Percentiles rank a stretch among this genome's conserved stretches.
Conservation (phyloP, 1,284 basidiomycete genomes). For the Earliella scabrosa region DNA sequence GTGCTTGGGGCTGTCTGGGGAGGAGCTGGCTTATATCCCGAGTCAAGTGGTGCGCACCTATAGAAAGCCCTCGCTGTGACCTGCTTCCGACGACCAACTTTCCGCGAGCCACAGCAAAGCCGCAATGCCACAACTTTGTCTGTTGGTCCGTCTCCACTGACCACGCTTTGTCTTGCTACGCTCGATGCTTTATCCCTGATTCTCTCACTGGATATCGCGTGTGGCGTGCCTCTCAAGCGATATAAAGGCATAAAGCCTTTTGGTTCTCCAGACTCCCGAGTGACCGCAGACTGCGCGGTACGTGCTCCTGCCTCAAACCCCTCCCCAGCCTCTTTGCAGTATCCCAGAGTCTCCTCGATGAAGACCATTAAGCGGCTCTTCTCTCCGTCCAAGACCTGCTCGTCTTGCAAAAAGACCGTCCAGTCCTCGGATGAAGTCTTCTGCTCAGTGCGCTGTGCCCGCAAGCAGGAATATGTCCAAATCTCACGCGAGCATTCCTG, state of each 20-base stretch:
- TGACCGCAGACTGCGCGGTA: not conserved
- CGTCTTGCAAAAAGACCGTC: conserved; percentile 1
- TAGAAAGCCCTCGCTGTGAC: too few species aligned
- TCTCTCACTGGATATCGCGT: not conserved
- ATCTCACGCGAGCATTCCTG: not conserved
- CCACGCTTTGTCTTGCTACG: not conserved
- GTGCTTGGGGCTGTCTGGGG: too few species aligned
- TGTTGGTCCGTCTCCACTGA: too few species aligned
- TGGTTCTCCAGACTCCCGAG: too few species aligned
- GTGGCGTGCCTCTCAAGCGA: not conserved
- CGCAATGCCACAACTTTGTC: not conserved
- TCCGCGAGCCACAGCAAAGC: too few species aligned
- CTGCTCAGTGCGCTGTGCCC: conserved; percentile 6
- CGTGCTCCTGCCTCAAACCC: not conserved
- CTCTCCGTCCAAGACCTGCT: conserved; percentile 1
- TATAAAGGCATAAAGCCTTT: conserved; percentile 1
- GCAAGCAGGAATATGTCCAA: not conserved
- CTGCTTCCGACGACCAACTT: too few species aligned
- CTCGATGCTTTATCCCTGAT: conserved; percentile 2
- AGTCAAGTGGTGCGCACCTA: too few species aligned
- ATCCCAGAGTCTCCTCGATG: too few species aligned
- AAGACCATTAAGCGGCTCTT: conserved; percentile 9
- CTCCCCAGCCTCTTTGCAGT: not conserved
- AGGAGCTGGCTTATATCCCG: too few species aligned
- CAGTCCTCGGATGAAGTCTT: not conserved